Evolutionary conservation across 1,284 basidiomycete genomes (phyloP).

Genomic region (Fistulinella cinereoalba): DNA sequence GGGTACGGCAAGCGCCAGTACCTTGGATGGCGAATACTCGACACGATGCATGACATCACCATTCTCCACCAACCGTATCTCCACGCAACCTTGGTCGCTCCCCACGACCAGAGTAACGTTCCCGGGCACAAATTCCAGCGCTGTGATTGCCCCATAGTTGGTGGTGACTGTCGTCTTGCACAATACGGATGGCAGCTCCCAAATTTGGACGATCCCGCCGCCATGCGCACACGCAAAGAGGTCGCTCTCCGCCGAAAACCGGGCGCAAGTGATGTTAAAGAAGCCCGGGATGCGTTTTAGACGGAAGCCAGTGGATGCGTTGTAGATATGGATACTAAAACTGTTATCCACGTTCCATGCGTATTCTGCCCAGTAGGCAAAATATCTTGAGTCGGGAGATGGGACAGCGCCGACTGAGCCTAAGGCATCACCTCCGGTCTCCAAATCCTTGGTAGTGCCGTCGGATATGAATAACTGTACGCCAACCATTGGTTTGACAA

Average conservation of each 20-base stretch:
- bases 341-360: slow-evolving; percentile 17
- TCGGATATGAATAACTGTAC: slow-evolving; percentile 6
- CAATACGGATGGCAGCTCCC: slow-evolving; percentile 14
- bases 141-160: slow-evolving; percentile 12
- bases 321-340: slow-evolving; percentile 19
- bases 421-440: slow-evolving; percentile 17
- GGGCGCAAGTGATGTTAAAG: slow-evolving; percentile 12
- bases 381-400: slow-evolving; percentile 21
- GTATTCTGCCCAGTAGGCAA: slow-evolving; percentile 23
- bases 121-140: slow-evolving; percentile 18
- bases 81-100: slow-evolving; percentile 16
- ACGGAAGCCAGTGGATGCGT: slow-evolving; percentile 15
- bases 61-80: slow-evolving; percentile 15
- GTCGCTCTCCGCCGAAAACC: slow-evolving; percentile 17
- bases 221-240: slow-evolving; percentile 20
- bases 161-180: slow-evolving; percentile 15
- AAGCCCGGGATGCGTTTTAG: slow-evolving; percentile 17
- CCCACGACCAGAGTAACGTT: slow-evolving; percentile 11
- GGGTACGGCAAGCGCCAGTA: slow-evolving; percentile 12
- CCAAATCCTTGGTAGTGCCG: slow-evolving; percentile 12
- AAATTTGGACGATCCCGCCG: slow-evolving; percentile 17
- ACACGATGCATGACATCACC: slow-evolving; percentile 14
- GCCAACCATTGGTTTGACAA: slow-evolving; percentile 13
- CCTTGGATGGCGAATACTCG: slow-evolving; percentile 8
- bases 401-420: slow-evolving; percentile 6